Evolutionary conservation across 345 rosid species (phyloP), one percentile per base, ranked within the genome.

Genomic region (Salix suchowensis): DNA sequence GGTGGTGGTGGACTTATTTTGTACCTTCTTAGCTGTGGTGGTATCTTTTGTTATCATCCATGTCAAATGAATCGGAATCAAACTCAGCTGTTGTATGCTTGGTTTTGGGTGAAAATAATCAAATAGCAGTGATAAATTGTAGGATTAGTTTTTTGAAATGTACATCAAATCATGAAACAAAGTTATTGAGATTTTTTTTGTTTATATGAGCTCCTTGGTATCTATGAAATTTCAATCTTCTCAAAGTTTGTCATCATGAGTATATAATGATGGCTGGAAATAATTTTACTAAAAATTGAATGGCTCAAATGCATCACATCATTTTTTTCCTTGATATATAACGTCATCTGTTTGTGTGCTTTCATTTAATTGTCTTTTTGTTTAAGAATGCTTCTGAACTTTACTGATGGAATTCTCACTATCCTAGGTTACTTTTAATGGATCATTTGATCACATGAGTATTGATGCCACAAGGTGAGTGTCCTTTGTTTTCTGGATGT

Each of bases 381-480:
- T 14, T 37, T 23, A 8, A 13, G 19, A 75, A 37, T n/a, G 2
- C 37, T 36, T 76, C 64, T 55, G 75, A 76, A 39, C 72, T 79
- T 78, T 62, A 66, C 48, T 76, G 7, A 40, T 34, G 11, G 52
- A n/a, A 54, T 50, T 75, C 36, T 70, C 68, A 42, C 48, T 36
- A 72, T 74, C 67, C 67, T 86, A 95, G 98, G 93, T 95, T 77
- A 90, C 96, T 69, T 95, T 95, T 78, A 95, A 93, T 87, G 98
- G 98, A 79, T 93, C 98, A 72, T 95, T 90, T 87, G 94, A 91
- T 82, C 98, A 95, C 88, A 89, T 95, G 98, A 93, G 86, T 79
- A 88, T 95, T 62, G 98, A 95, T 83, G 91, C 98, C 62, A 91
- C 98, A 36, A 95, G 98, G 98, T 95, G 88, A 8, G 65, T 73